Evolutionary conservation across 2,329 filamentous ascomycete species (phyloP).

Genomic region (Ophiostoma populinum): DNA sequence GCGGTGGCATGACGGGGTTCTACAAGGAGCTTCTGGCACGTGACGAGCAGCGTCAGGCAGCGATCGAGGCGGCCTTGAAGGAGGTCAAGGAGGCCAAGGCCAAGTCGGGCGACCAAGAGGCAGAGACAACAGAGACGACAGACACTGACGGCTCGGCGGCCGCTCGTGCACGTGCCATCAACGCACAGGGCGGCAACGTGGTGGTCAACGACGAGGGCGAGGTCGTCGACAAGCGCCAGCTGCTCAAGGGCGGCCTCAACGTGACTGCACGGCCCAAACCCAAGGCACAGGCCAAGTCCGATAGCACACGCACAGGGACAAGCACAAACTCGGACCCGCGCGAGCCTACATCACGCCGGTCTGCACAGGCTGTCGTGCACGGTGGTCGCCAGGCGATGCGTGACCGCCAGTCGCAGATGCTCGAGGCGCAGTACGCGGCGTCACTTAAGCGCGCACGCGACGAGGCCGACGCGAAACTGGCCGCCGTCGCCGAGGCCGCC

Average conservation of each 20-base stretch:
- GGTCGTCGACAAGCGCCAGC: conserved; percentile 68
- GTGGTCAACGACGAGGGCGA: conserved; percentile 68
- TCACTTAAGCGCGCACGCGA: conserved; percentile 55
- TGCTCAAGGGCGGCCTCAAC: conserved; percentile 61
- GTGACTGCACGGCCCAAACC: conserved; percentile 44
- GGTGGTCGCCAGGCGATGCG: conserved; percentile 47
- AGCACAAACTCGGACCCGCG: not conserved
- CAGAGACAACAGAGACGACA: conserved; percentile 20
- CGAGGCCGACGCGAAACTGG: conserved; percentile 46
- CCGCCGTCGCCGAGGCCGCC: conserved; percentile 42
- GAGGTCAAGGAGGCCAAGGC: conserved; percentile 20
- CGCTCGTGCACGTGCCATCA: conserved; percentile 50
- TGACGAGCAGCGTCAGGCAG: conserved; percentile 51
- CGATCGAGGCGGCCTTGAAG: conserved; percentile 48
- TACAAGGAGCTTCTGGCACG: conserved; percentile 58
- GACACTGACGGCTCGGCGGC: conserved; percentile 38
- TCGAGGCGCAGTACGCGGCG: conserved; percentile 61
- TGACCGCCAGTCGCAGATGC: conserved; percentile 61
- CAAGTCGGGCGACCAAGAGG: conserved; percentile 27
- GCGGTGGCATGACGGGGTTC: conserved; percentile 52
- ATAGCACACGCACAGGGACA: too few species aligned
- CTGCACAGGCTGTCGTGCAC: conserved; percentile 21
- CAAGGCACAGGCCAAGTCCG: too few species aligned
- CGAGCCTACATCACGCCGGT: conserved; percentile 10
- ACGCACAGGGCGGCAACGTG: conserved; percentile 41